These are phyloP conservation scores for Amanita pallidorosea DNA, from an alignment of 768 basidiomycete species.

Conservation along the genomic window DNA sequence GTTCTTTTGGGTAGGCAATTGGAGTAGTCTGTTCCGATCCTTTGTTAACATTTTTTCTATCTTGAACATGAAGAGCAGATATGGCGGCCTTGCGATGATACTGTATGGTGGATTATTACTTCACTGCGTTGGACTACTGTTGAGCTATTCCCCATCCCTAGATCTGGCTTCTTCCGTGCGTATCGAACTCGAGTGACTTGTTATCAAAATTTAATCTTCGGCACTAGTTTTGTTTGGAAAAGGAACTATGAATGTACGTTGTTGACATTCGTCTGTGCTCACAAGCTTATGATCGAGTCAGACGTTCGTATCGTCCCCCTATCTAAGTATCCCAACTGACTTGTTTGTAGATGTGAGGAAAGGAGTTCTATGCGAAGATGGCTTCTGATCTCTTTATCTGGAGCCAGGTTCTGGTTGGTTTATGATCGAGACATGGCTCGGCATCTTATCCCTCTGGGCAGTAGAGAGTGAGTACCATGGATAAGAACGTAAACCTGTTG, in stretches of 20 bases:
- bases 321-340: not conserved
- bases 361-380: no score
- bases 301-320: not conserved
- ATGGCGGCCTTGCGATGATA: not conserved
- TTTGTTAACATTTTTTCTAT: not conserved
- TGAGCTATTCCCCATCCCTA: not conserved
- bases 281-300: not conserved
- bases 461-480: not conserved
- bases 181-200: no score
- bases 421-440: not conserved
- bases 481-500: no score
- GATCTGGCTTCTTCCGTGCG: not conserved
- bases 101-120: not conserved
- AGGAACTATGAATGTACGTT: not conserved
- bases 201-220: not conserved
- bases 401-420: not conserved
- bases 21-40: not conserved
- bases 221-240: not conserved
- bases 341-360: not conserved
- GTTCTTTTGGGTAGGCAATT: not conserved
- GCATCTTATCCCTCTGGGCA: not conserved
- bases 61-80: not conserved
- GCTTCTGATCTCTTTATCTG: not conserved
- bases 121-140: no score
- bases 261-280: no score